Base-by-base conservation (phyloP, 2,329 filamentous ascomycete species). In the Dothideomycetes sp. region DNA sequence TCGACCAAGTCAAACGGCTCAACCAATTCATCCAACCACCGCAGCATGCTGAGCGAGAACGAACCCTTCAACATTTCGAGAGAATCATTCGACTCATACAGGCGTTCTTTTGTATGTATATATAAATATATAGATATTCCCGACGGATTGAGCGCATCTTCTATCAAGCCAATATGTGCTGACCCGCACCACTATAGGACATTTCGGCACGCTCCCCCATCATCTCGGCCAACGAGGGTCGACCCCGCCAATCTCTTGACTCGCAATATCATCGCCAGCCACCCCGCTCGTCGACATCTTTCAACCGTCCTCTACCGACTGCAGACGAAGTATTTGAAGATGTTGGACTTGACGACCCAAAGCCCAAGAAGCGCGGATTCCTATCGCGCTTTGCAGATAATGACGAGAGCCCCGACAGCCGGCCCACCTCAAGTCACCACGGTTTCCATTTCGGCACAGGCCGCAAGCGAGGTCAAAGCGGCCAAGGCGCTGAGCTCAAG, bases 31-130 rank as follows among this genome's bases (percentile, higher is more conserved):
- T 68, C 70, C 15, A 70, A 69, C 20, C 74, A 75, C 49, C 73
- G 77, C 56, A 68, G 75, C 43, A 78, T 73, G 56, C 76, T 82
- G 52, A 68, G 84, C 45, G 78, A 80, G 53, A 86, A 94, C 47
- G 89, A 96, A 58, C 87, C 83, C 11, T 96, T 96, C 60, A 86
- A 83, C 48, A 96, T 96, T 59, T 94, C 88, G 25, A 77, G 89
- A 54, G 91, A 96, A 65, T 95, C 88, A 2, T 96, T 96, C 57
- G 91, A 96, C 60, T 94, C 88, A 3, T 96, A 96, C 64, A 75
- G 91, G 48, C 79, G 91, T 54, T 95, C 88, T 49, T 96, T 96
- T 68, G 89, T 94, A 74, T 52, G 82, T 70, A 11, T n/a, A n/a
- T n/a, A n/a, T n/a, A n/a, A n/a, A n/a, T n/a, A 15, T 31, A 3